Evolutionary conservation across 2,329 filamentous ascomycete genomes (phyloP).

Genomic region (Aspergillus tanneri): DNA sequence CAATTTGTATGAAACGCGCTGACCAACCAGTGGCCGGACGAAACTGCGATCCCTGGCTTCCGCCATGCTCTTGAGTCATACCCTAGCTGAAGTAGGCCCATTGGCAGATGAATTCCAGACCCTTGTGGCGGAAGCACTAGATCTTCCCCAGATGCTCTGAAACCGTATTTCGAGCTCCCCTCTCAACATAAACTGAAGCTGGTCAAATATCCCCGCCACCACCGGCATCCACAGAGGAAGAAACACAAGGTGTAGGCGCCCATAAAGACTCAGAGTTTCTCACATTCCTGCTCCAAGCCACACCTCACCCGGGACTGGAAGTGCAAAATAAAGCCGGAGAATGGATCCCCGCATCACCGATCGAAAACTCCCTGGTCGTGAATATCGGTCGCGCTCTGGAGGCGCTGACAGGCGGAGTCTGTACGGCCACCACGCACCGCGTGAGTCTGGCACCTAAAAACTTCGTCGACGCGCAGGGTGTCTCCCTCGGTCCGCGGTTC

Average conservation of each 20-base stretch:
- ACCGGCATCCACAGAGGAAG: slow-evolving; percentile 8
- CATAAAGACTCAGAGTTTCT: slow-evolving; percentile 54
- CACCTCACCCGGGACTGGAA: slow-evolving; percentile 46
- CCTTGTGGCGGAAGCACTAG: slow-evolving; percentile 36
- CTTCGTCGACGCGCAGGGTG: slow-evolving; percentile 25
- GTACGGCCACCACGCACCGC: slow-evolving; percentile 39
- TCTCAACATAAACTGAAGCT: slow-evolving; percentile 39
- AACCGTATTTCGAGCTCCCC: slow-evolving; percentile 36
- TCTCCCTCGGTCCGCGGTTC: slow-evolving; percentile 32
- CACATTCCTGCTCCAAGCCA: slow-evolving; percentile 50
- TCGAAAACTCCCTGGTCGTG: slow-evolving; percentile 49
- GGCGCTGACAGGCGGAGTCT: slow-evolving; percentile 37
- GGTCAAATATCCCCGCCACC: slow-evolving; percentile 47
- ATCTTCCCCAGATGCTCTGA: slow-evolving; percentile 30
- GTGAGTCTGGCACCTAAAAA: slow-evolving; percentile 31
- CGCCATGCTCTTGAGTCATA: slow-evolving; percentile 32
- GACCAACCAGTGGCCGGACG: slow-evolving; percentile 34
- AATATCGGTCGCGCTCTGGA: slow-evolving; percentile 47
- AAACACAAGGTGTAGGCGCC: slow-evolving; percentile 44
- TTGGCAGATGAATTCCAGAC: slow-evolving; percentile 29
- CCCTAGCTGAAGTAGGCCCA: slow-evolving; percentile 25
- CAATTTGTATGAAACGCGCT: not conserved
- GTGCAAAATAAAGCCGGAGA: slow-evolving; percentile 49
- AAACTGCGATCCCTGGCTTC: slow-evolving; percentile 32
- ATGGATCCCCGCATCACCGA: slow-evolving; percentile 48